Base-by-base conservation (phyloP, 805 yeast species). In the Diddensiella santjacobensis region DNA sequence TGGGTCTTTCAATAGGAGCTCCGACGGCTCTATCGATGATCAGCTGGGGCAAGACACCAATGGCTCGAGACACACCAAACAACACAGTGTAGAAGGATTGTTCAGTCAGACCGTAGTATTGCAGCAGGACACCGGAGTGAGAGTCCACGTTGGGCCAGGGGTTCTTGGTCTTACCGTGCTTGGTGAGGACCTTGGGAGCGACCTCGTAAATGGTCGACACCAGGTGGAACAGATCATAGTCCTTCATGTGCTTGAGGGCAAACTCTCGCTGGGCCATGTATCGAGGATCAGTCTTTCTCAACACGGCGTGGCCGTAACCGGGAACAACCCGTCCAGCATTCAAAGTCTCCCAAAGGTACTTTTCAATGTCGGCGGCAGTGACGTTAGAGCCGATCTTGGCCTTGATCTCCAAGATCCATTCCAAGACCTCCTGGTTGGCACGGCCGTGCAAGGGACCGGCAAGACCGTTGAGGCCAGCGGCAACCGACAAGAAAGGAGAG, bases 101-200 rank as follows among this genome's bases (percentile, higher is more conserved):
- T 75, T 85, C 88, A 48, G 84, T 83, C 65, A 85, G 72, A 60
- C 95, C 95, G 73, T 85, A 85, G 78, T 86, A 82, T 71, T 85
- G 90, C 70, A 85, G 76, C 60, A 86, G 71, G 54, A 84, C 88
- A 72, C 95, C 95, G 44, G 91, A 84, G 72, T 83, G 88, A 47
- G 93, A 83, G 72, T 85, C 95, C 57, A 85, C 95, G 67, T 85
- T 85, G 71, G 95, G 93, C 89, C 89, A 85, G 72, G 93, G 93
- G 80, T 85, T 85, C 80, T 85, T 84, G 65, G 91, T 85, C 80
- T 86, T 86, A 69, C 91, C 93, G 70, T 85, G 91, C 72, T 83
- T 75, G 60, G 85, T 81, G 60, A 85, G 77, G 44, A 85, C 91
- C 58, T 69, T 77, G 70, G 93, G 93, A 55, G 93, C 93, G 61